Evolutionary conservation across 192 early-diverging fungal genomes (phyloP).

Genomic region (Gryganskiella cystojenkinii): DNA sequence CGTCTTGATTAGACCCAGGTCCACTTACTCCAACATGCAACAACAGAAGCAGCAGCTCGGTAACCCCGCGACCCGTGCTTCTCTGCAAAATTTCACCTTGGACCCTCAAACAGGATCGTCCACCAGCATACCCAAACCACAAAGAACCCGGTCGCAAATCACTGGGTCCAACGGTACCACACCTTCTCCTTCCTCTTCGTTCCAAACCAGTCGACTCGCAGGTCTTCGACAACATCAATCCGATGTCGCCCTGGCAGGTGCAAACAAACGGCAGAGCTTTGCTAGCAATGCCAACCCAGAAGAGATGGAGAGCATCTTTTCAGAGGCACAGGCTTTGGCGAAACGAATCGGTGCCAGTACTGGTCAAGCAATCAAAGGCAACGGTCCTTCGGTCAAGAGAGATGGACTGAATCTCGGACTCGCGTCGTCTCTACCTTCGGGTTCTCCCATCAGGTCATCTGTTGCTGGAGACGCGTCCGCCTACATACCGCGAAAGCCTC

Average conservation of each 20-base stretch:
- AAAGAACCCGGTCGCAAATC: conserved; percentile 10
- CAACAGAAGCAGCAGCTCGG: conserved; percentile 5
- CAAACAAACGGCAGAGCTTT: conserved; percentile 1
- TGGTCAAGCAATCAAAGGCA: background rate
- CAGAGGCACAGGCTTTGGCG: conserved; percentile 12
- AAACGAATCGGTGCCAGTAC: conserved; percentile 10
- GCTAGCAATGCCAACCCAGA: conserved; percentile 5
- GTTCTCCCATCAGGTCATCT: no score
- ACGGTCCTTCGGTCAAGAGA: no score
- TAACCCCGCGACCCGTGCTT: conserved; percentile 28
- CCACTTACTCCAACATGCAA: conserved; percentile 18
- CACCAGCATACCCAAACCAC: conserved; percentile 30
- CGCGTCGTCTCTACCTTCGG: no score
- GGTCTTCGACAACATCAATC: conserved; percentile 29
- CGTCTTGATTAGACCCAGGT: conserved; percentile 19
- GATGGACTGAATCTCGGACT: no score
- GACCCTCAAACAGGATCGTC: background rate
- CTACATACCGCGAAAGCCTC: background rate
- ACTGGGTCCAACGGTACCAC: conserved; percentile 6
- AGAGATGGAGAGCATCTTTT: conserved; percentile 29
- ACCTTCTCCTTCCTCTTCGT: no score
- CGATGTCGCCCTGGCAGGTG: conserved; percentile 1
- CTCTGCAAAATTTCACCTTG: conserved; percentile 8
- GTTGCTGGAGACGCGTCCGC: no score
- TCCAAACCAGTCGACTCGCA: background rate